Conservation (phyloP, 495 filamentous ascomycete genomes). For the Aspergillus nanangensis region DNA sequence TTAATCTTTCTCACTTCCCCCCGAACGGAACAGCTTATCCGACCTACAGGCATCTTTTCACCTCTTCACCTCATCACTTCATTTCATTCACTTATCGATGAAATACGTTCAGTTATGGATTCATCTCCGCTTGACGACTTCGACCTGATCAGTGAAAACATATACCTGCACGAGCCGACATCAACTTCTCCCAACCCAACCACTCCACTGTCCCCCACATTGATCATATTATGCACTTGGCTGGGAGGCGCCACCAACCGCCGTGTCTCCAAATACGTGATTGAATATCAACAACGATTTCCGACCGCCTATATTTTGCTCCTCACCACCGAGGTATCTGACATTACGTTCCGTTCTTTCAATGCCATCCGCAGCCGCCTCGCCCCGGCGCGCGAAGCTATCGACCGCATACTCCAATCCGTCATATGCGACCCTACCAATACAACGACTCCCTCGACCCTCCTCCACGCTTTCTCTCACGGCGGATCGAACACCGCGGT, state of each 20-base stretch:
- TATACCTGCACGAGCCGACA: not conserved
- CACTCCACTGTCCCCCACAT: not conserved
- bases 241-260: slow-evolving; percentile 4
- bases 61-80: not conserved
- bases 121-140: not conserved
- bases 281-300: not conserved
- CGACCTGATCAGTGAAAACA: not conserved
- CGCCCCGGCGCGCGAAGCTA: not conserved
- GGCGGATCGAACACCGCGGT: slow-evolving; percentile 3
- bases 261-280: slow-evolving; percentile 1
- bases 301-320: not conserved
- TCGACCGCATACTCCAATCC: not conserved
- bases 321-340: not conserved
- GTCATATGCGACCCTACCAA: not conserved
- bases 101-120: not conserved
- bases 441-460: too few relatives aligned
- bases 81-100: not conserved
- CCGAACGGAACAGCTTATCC: too few relatives aligned
- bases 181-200: not conserved
- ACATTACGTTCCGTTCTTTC: not conserved
- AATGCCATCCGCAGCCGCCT: not conserved
- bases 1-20: too few relatives aligned
- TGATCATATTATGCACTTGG: slow-evolving; percentile 7
- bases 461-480: slow-evolving; percentile 11
- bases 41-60: too few relatives aligned